Evolutionary conservation across 1,139 yeast species (phyloP).

Genomic region (Taphrina flavorubra): DNA sequence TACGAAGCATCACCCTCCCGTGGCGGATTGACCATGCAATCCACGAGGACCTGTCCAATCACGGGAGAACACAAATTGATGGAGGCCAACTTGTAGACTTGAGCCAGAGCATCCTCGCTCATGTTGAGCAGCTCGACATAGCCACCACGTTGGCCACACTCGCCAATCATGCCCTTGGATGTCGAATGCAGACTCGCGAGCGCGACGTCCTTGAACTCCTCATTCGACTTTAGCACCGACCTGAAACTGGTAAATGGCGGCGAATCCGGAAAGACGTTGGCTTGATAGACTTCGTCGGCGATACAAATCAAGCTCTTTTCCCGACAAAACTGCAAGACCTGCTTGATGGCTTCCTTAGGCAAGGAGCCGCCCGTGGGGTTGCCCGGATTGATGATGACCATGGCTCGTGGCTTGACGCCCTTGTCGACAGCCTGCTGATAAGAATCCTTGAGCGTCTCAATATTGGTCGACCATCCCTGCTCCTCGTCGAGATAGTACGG

Average conservation of each 20-base stretch:
- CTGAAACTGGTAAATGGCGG: conserved; percentile 55
- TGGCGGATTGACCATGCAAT: conserved; percentile 93
- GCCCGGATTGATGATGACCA: conserved; percentile 96
- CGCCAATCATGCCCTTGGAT: conserved; percentile 96
- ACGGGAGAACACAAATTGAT: conserved; percentile 93
- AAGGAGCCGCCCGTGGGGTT: conserved; percentile 95
- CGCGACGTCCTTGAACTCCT: conserved; percentile 71
- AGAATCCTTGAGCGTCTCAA: conserved; percentile 65
- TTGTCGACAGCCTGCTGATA: conserved; percentile 60
- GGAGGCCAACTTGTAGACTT: conserved; percentile 82
- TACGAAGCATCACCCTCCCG: conserved; percentile 75
- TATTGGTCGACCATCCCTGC: conserved; percentile 81
- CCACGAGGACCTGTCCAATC: conserved; percentile 89
- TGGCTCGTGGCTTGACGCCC: conserved; percentile 71
- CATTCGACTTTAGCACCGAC: conserved; percentile 54
- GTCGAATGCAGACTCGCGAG: conserved; percentile 93
- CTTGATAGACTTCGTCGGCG: conserved; percentile 99
- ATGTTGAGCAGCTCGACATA: conserved; percentile 93
- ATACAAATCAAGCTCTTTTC: conserved; percentile 81
- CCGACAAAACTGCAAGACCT: conserved; percentile 78
- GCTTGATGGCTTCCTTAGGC: conserved; percentile 66
- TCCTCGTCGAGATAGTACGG: conserved; percentile 88
- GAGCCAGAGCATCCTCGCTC: conserved; percentile 67
- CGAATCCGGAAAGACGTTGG: conserved; percentile 70
- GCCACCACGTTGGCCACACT: conserved; percentile 99